Evolutionary conservation across 805 yeast genomes (phyloP).

Genomic region (Brettanomyces custersianus): DNA sequence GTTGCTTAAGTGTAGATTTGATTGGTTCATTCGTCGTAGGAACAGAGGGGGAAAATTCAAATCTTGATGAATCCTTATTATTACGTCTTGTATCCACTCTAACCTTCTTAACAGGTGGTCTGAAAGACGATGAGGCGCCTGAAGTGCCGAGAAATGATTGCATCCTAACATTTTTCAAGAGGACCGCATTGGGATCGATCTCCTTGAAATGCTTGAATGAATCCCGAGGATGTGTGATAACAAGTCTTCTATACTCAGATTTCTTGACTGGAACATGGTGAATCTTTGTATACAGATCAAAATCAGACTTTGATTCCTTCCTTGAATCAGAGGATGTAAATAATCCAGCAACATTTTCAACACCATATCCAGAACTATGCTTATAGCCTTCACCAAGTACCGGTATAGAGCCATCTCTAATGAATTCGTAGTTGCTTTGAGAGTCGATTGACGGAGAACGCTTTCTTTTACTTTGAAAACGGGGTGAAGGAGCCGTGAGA

Average conservation of each 20-base stretch:
- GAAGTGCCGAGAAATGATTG: neutral
- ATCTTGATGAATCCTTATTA: neutral
- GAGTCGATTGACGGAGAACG: conserved; percentile 11
- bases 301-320: neutral
- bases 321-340: conserved; percentile 16
- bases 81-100: neutral
- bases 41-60: neutral
- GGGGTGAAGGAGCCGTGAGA: conserved; percentile 4
- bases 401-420: conserved; percentile 3
- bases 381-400: conserved; percentile 14
- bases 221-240: conserved; percentile 18
- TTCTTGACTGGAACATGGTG: conserved; percentile 9
- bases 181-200: conserved; percentile 23
- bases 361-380: conserved; percentile 12
- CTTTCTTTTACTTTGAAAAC: conserved; percentile 18
- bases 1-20: neutral
- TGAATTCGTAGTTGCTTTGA: conserved; percentile 3
- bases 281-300: neutral
- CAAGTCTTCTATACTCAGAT: conserved; percentile 18
- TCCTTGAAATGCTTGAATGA: conserved; percentile 19
- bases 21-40: neutral
- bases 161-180: conserved; percentile 7
- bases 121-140: conserved; percentile 1
- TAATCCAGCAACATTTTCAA: conserved; percentile 23
- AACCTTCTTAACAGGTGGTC: conserved; percentile 3